Evolutionary conservation across 208 protist species (phyloP).

Genomic region (Trichomonas vaginalis): DNA sequence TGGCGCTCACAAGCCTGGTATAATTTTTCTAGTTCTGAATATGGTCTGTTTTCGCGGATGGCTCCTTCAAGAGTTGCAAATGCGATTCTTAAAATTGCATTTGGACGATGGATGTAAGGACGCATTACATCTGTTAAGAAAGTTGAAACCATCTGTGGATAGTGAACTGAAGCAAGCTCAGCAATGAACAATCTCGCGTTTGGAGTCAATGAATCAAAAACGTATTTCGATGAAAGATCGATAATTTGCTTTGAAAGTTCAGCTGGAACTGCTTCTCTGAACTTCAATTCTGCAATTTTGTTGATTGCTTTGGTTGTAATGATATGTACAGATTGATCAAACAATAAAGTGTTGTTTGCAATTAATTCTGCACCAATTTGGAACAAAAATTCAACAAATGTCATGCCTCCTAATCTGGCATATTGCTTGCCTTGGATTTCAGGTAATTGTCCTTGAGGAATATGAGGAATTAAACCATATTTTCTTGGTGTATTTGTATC

Average conservation of each 20-base stretch:
- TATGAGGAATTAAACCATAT: background rate
- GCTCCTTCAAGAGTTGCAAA: background rate
- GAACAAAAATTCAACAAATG: background rate
- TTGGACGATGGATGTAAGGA: background rate
- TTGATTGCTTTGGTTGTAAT: background rate
- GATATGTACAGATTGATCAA: background rate
- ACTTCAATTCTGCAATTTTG: background rate
- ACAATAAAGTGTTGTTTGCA: background rate
- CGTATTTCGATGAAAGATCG: background rate
- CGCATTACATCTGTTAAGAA: background rate
- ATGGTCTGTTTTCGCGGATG: background rate
- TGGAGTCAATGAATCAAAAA: background rate
- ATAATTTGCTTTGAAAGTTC: background rate
- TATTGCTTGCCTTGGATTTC: background rate
- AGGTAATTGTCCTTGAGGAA: background rate
- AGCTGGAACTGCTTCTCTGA: background rate
- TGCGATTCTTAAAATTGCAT: background rate
- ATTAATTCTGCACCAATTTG: background rate
- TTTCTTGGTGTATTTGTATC: background rate
- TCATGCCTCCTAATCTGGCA: background rate
- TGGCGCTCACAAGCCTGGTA: background rate
- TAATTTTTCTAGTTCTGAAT: background rate
- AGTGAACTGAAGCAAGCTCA: background rate
- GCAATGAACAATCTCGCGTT: background rate
- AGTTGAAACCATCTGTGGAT: background rate